phyloP scores from a whole-genome alignment of 2,329 filamentous ascomycete species.

The Verticillium longisporum region DNA sequence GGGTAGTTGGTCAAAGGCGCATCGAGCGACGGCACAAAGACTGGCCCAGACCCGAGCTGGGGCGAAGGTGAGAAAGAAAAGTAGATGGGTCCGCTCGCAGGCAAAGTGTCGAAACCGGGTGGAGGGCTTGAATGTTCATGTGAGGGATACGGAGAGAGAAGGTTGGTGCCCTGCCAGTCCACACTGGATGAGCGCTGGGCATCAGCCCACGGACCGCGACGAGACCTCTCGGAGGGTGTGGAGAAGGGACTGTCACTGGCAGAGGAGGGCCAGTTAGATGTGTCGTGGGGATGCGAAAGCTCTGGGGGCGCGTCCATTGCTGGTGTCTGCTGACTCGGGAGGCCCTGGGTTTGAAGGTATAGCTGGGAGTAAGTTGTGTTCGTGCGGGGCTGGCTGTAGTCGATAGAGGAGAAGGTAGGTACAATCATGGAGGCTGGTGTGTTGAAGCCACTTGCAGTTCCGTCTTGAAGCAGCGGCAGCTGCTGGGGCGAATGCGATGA shows the following conservation, averaged over 20 bases:
- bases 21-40: slow-evolving; percentile 26
- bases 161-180: slow-evolving; percentile 21
- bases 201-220: slow-evolving; percentile 7
- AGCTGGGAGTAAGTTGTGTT: slow-evolving; percentile 7
- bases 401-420: slow-evolving; percentile 4
- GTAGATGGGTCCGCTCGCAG: slow-evolving; percentile 16
- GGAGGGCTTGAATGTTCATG: slow-evolving; percentile 2
- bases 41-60: slow-evolving; percentile 16
- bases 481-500: slow-evolving; percentile 6
- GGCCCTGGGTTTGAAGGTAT: slow-evolving; percentile 8
- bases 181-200: slow-evolving; percentile 14
- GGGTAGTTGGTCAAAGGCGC: slow-evolving; percentile 27
- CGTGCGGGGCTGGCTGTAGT: slow-evolving; percentile 11
- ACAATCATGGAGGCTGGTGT: slow-evolving; percentile 1
- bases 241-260: slow-evolving; percentile 41
- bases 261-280: slow-evolving; percentile 35
- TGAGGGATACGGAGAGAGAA: slow-evolving; percentile 19
- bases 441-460: background rate
- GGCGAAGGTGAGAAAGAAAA: slow-evolving; percentile 20
- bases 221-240: slow-evolving; percentile 32
- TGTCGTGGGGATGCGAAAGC: slow-evolving; percentile 21
- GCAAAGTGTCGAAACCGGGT: slow-evolving; percentile 17
- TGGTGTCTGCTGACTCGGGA: slow-evolving; percentile 5
- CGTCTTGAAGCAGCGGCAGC: slow-evolving; percentile 4
- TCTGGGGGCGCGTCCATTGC: slow-evolving; percentile 7